Conservation (phyloP, 352 stramenopile genomes). For the Phytophthora citricola region DNA sequence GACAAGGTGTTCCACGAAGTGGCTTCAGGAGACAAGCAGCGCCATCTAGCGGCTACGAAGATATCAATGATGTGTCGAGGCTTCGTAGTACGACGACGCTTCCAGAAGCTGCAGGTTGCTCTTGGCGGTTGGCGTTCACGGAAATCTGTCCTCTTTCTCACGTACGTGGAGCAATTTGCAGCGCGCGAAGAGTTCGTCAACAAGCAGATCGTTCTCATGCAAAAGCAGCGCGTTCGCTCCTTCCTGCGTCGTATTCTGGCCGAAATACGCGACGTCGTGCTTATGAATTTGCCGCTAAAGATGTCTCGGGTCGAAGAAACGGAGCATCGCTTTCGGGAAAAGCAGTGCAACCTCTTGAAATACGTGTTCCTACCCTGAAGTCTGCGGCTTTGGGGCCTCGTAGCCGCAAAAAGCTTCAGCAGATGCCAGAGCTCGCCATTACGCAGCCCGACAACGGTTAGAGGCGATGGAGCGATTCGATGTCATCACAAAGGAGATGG, state of each 20-base stretch:
- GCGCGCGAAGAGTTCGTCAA: conserved; percentile 72
- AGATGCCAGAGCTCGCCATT: conserved; percentile 52
- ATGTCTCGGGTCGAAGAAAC: conserved; percentile 62
- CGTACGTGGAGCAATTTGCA: conserved; percentile 69
- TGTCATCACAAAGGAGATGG: conserved; percentile 77
- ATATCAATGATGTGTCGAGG: conserved; percentile 61
- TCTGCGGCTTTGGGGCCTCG: conserved; percentile 56
- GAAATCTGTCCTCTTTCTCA: conserved; percentile 46
- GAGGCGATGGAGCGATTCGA: conserved; percentile 68
- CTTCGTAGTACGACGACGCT: conserved; percentile 63
- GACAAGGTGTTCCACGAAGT: conserved; percentile 85
- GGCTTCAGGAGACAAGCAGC: conserved; percentile 75
- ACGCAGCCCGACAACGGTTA: conserved; percentile 58
- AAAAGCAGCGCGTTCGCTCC: conserved; percentile 41
- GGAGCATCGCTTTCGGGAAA: conserved; percentile 52
- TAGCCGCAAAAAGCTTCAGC: conserved; percentile 58
- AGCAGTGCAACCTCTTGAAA: conserved; percentile 47
- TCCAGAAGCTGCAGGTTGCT: conserved; percentile 44
- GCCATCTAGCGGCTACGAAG: conserved; percentile 70
- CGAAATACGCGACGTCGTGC: conserved; percentile 70
- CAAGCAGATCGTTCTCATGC: conserved; percentile 53
- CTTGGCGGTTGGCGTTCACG: conserved; percentile 62
- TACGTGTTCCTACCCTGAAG: conserved; percentile 62
- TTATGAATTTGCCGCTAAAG: conserved; percentile 73
- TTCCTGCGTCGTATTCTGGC: conserved; percentile 60